Evolutionary conservation across 2,329 filamentous ascomycete genomes (phyloP).

Genomic region (Alternaria sp.): DNA sequence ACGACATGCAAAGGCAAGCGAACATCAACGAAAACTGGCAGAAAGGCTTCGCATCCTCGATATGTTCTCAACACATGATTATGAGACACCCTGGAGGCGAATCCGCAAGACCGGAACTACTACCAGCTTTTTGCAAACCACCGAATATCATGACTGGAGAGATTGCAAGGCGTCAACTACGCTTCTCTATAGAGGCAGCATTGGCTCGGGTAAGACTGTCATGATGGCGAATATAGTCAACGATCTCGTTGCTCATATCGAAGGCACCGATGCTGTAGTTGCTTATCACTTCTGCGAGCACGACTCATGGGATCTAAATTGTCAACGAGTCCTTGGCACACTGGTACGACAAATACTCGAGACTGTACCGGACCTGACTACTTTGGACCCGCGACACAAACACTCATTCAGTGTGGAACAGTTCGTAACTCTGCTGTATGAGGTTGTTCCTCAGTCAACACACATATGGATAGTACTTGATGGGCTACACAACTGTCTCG

Average conservation of each 20-base stretch:
- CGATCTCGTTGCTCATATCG: neutral
- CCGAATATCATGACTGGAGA: neutral
- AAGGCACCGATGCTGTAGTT: neutral
- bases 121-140: neutral
- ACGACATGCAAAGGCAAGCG: neutral
- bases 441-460: constrained; percentile 33
- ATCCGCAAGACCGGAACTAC: neutral
- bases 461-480: constrained; percentile 23
- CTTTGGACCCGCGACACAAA: constrained; percentile 10
- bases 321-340: neutral
- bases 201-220: neutral
- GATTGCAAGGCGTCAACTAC: neutral
- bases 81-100: neutral
- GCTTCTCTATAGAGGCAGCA: neutral
- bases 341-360: neutral
- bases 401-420: neutral
- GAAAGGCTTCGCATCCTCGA: constrained; percentile 10
- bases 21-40: neutral
- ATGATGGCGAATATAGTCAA: neutral
- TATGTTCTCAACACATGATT: constrained; percentile 27
- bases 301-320: neutral
- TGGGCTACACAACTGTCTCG: constrained; percentile 43
- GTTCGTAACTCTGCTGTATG: constrained; percentile 15
- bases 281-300: neutral
- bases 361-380: constrained; percentile 18